These are phyloP conservation scores for Hebeloma cylindrosporum DNA, from an alignment of 768 basidiomycete genomes.

Conservation along the genomic window DNA sequence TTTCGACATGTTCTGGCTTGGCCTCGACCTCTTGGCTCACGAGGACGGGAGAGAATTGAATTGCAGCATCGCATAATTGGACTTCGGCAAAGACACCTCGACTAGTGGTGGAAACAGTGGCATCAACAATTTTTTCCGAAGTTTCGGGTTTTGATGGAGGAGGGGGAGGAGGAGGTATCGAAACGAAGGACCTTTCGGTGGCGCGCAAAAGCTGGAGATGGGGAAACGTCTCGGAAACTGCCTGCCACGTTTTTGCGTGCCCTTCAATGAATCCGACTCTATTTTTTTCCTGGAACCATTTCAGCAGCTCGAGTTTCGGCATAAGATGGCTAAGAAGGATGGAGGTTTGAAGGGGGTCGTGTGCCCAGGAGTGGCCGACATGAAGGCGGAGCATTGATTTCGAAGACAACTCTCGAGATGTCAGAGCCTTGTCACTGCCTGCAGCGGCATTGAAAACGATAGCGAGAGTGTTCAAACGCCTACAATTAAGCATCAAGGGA, in stretches of 20 bases:
- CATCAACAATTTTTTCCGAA: slow-evolving; percentile 49
- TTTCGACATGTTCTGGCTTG: slow-evolving; percentile 29
- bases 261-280: slow-evolving; percentile 68
- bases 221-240: slow-evolving; percentile 66
- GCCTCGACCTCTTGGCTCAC: slow-evolving; percentile 36
- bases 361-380: slow-evolving; percentile 73
- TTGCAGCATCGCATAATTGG: slow-evolving; percentile 28
- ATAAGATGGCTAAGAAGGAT: slow-evolving; percentile 77
- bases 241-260: slow-evolving; percentile 70
- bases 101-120: slow-evolving; percentile 32
- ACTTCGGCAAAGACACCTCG: slow-evolving; percentile 34
- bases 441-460: slow-evolving; percentile 61
- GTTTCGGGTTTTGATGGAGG: slow-evolving; percentile 24
- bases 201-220: slow-evolving; percentile 67
- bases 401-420: slow-evolving; percentile 52
- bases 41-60: slow-evolving; percentile 38
- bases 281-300: slow-evolving; percentile 79
- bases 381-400: slow-evolving; percentile 68
- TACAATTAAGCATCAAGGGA: slow-evolving; percentile 57
- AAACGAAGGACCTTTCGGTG: slow-evolving; percentile 51
- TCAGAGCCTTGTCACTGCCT: slow-evolving; percentile 45
- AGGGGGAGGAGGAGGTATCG: slow-evolving; percentile 17
- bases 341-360: slow-evolving; percentile 66
- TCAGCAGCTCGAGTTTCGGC: slow-evolving; percentile 66
- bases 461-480: slow-evolving; percentile 60